Percentiles rank a stretch among this genome's conserved stretches.
These are phyloP conservation scores for Colletotrichum aenigma DNA, from an alignment of 2,329 filamentous ascomycete species.

Conservation along the genomic window DNA sequence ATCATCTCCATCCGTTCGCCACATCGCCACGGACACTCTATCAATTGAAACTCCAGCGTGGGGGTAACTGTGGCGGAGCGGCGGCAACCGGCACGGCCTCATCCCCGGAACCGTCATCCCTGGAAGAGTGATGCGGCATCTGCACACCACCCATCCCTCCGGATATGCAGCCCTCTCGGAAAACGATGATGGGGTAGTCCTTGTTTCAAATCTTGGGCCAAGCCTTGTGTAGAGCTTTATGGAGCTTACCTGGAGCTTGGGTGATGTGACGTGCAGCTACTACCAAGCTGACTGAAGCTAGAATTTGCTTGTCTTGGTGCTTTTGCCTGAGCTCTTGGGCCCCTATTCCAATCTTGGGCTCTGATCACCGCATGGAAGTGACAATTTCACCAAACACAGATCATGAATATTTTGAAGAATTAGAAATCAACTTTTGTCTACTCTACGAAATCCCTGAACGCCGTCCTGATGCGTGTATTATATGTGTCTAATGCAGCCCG, in stretches of 20 bases:
- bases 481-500: constrained; percentile 34
- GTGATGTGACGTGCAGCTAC: neutral
- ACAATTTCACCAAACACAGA: neutral
- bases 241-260: neutral
- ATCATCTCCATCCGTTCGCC: neutral
- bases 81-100: neutral
- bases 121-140: neutral
- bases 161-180: neutral
- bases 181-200: neutral
- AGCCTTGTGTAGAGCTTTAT: neutral
- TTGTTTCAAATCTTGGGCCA: neutral
- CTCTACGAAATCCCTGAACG: constrained; percentile 6
- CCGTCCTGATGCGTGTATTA: constrained; percentile 1
- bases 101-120: neutral
- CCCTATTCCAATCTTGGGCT: accelerated
- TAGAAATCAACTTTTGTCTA: constrained; percentile 7
- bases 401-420: neutral
- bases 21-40: neutral
- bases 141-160: neutral
- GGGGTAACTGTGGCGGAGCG: neutral
- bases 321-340: neutral
- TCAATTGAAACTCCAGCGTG: too few species aligned
- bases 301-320: neutral
- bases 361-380: accelerated
- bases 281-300: neutral